Evolutionary conservation across 306 rosid genomes (phyloP), one percentile per base, ranked within the genome.

Genomic region (Acmispon strigosus): DNA sequence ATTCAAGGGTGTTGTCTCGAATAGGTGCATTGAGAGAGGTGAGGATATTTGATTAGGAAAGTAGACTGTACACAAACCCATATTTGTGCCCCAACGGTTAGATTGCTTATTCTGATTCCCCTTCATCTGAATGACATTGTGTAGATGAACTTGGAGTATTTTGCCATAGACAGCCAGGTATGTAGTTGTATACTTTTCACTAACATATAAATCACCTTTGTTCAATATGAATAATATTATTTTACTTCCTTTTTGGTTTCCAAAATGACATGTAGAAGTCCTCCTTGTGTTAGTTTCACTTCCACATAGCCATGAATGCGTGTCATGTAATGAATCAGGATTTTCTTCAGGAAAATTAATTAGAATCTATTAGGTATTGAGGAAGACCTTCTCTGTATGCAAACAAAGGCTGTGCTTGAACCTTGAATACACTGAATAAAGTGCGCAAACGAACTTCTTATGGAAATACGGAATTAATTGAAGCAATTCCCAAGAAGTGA

Each of bases 91-190:
- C 27, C 1, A 70, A 37, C 22, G 59, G 29, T 61, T 73, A 78
- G 53, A 53, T 52, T 64, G 63, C 73, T 51, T 36, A 79, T 47
- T 73, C 50, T 55, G 62, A 54, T 67, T n/a, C 43, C 29, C 73
- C 51, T 56, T 77, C 53, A 74, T 84, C 72, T 67, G 69, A 62
- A 68, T 84, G 63, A 65, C 62, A 62, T 15, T 60, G 41, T 86
- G 94, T 92, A 94, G 98, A 89, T 94, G 98, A 94, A 94, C 83
- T 82, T 94, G 89, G 98, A 94, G 79, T 94, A 87, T 75, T 94
- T 89, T 83, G 88, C 97, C 37, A 94, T 90, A 63, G 98, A 94
- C 79, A 80, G 92, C 80, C 98, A 94, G 98, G 98, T 94, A 84
- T 70, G 71, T 58, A 52, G 61, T 74, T 62, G 72, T 17, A 29